Percentiles rank a stretch among this genome's conserved stretches.
These are phyloP conservation scores for Triticum turgidum DNA, from an alignment of 176 grass and related monocot genomes.

Conservation along the genomic window DNA sequence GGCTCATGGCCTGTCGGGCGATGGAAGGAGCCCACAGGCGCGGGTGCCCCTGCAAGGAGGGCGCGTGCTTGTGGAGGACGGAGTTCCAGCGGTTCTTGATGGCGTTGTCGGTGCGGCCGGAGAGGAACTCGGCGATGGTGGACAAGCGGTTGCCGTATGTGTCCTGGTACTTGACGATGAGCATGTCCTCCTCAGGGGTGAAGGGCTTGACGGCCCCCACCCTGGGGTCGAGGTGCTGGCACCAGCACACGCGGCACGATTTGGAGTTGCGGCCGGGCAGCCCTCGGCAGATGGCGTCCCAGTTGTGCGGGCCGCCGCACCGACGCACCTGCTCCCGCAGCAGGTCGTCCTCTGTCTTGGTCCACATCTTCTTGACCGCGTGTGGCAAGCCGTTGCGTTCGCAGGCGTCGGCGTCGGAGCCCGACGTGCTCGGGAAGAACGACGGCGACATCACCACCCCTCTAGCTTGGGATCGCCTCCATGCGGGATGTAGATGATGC, in stretches of 20 bases:
- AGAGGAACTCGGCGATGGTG: slow-evolving; percentile 66
- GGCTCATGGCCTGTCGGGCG: neutral
- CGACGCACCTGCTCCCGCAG: slow-evolving; percentile 44
- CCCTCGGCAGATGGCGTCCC: slow-evolving; percentile 42
- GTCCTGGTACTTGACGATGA: slow-evolving; percentile 33
- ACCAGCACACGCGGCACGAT: slow-evolving; percentile 71
- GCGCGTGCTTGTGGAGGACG: slow-evolving; percentile 44
- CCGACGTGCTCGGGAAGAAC: neutral
- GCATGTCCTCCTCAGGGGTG: slow-evolving; percentile 37
- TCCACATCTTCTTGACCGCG: slow-evolving; percentile 58
- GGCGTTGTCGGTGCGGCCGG: slow-evolving; percentile 86
- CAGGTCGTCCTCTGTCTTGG: slow-evolving; percentile 41
- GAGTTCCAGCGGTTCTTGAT: slow-evolving; percentile 93
- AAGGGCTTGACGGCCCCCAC: neutral
- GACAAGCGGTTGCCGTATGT: slow-evolving; percentile 61
- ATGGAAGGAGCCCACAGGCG: neutral
- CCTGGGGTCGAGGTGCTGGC: slow-evolving; percentile 52
- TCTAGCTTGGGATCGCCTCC: neutral
- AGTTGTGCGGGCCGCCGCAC: slow-evolving; percentile 51
- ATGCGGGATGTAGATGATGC: too few relatives aligned
- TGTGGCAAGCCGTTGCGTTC: too few relatives aligned
- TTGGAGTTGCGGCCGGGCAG: slow-evolving; percentile 46
- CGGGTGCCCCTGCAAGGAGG: too few relatives aligned
- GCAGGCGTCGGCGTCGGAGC: neutral
- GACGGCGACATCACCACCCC: neutral